Percentiles rank a stretch among this genome's conserved stretches.
phyloP scores from a whole-genome alignment of 108 stramenopile species.

The Nannochloropsis gaditana region DNA sequence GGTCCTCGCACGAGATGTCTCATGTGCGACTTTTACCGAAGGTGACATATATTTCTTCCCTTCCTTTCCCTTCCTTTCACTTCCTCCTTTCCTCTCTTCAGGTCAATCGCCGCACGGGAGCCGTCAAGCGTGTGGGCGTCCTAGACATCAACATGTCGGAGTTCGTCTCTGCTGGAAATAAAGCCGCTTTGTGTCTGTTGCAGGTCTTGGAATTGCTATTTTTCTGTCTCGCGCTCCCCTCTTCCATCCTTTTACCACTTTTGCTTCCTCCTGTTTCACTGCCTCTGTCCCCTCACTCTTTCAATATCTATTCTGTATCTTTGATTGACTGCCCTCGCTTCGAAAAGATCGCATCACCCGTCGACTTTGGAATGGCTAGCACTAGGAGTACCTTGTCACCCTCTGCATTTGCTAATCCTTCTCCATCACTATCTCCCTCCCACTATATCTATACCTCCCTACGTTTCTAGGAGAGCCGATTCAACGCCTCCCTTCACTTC shows the following conservation, averaged over 20 bases:
- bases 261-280: background rate
- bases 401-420: too few relatives aligned
- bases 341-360: background rate
- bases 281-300: background rate
- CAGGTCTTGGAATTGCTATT: background rate
- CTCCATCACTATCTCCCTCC: background rate
- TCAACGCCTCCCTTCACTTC: constrained; percentile 7
- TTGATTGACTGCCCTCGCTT: background rate
- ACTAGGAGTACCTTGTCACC: too few relatives aligned
- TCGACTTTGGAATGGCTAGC: too few relatives aligned
- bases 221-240: background rate
- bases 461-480: background rate
- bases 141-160: background rate
- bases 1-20: too few relatives aligned
- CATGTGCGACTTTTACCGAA: too few relatives aligned
- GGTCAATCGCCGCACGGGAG: background rate
- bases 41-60: background rate
- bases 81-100: background rate
- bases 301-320: background rate
- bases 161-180: background rate
- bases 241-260: background rate
- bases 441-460: background rate
- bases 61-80: background rate
- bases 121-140: background rate
- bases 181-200: background rate